These are phyloP conservation scores for Puya raimondii DNA, from an alignment of 176 grass and related monocot genomes.

Conservation along the genomic window DNA sequence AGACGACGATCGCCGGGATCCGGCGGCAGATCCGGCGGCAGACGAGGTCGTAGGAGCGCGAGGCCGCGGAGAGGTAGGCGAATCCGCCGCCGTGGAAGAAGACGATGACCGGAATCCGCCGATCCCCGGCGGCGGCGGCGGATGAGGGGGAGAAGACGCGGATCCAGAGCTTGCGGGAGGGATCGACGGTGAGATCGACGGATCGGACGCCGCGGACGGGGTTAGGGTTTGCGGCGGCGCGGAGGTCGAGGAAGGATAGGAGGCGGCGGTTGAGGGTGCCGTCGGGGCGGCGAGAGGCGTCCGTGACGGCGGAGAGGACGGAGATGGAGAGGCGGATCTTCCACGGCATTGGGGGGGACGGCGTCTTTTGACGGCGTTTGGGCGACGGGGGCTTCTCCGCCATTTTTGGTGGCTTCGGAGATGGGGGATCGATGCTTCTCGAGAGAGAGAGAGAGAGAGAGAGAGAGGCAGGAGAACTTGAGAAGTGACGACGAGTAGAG, in stretches of 20 bases:
- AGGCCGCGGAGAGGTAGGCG: constrained; percentile 49
- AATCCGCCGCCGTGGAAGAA: constrained; percentile 96
- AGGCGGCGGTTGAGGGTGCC: constrained; percentile 61
- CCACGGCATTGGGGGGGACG: constrained; percentile 53
- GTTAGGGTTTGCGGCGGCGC: constrained; percentile 18
- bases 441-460: background rate
- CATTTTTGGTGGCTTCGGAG: constrained; percentile 2
- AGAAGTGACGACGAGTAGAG: background rate
- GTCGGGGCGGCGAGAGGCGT: constrained; percentile 40
- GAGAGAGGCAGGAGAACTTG: background rate
- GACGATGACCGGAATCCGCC: constrained; percentile 30
- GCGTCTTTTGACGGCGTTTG: background rate
- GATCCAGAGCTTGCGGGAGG: constrained; percentile 19
- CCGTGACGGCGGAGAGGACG: constrained; percentile 25
- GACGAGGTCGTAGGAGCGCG: constrained; percentile 40
- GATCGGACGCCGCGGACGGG: constrained; percentile 35
- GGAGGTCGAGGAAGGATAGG: constrained; percentile 30
- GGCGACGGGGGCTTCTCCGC: background rate
- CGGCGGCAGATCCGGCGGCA: constrained; percentile 59
- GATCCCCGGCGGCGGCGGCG: background rate
- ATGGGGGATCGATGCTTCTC: too few species aligned
- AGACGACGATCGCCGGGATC: constrained; percentile 32
- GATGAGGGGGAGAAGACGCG: constrained; percentile 41
- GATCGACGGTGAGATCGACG: constrained; percentile 30
- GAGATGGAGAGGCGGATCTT: constrained; percentile 30